Base-by-base conservation (phyloP, 805 yeast species). In the Myxozyma geophila region DNA sequence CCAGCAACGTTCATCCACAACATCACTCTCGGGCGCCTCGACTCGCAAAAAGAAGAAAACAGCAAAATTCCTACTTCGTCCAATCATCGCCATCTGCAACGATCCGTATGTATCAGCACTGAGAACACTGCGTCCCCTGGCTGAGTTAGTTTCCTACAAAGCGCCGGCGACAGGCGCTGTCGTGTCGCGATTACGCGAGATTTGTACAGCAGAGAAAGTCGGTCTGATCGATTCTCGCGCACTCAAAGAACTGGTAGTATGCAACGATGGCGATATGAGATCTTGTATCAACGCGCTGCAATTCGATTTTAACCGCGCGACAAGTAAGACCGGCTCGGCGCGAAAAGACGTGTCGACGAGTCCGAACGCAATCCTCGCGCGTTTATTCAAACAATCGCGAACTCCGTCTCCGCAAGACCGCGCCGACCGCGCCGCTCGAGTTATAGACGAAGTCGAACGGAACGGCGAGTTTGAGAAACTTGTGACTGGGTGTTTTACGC, bases 21-120 rank as follows among this genome's bases (percentile, higher is more conserved):
- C 52, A 36, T 46, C 52, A 4, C 28, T 43, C 10, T 43, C 64
- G 49, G 52, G 69, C 37, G 65, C 60, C 41, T n/a, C n/a, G 5
- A 28, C 28, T 2, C 67, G 69, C 23, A 62, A 70, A 28, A 70
- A 72, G 44, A 68, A 71, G 6, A 76, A 78, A 58, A 76, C 73
- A 54, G 74, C 78, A 10, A 78, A 76, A 41, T 75, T 86, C 5
- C 74, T 95, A 49, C 79, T 81, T 70, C 81, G 98, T 68, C 98
- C 98, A 1, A 90, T 95, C 19, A 90, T 93, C 59, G 92, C 96
- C 48, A 85, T 95, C 60, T 96, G 98, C 74, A 95, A 93, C 72
- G 96, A 95, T 72, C 81, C 89, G 1, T 92, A 89, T 74, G 83
- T 90, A 0, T 83, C 86, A 2, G 84, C 89, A 0, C 78, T 93